A percentile compares a stretch with the other conserved stretches of the same genome.
These are phyloP conservation scores for Neurospora pannonica DNA, from an alignment of 495 filamentous ascomycete genomes.

Conservation along the genomic window DNA sequence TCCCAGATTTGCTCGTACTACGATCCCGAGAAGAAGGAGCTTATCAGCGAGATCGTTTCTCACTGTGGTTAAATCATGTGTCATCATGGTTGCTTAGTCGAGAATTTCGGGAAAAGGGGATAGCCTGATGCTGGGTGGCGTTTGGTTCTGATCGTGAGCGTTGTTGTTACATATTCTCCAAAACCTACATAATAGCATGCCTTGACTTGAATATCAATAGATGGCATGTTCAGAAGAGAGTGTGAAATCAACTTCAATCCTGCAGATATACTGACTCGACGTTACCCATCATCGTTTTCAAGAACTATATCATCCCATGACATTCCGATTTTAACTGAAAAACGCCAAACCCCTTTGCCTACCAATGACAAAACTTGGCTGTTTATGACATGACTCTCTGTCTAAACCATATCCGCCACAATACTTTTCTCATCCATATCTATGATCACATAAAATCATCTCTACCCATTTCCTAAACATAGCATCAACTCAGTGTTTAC, in stretches of 20 bases:
- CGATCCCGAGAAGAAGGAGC: slow-evolving; percentile 53
- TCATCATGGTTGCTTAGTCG: neutral
- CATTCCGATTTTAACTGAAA: neutral
- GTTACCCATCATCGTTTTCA: neutral
- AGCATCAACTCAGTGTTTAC: neutral
- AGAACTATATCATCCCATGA: neutral
- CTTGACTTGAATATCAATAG: neutral
- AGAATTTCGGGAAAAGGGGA: neutral
- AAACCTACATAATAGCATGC: neutral
- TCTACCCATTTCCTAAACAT: neutral
- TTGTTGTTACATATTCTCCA: neutral
- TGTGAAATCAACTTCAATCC: neutral
- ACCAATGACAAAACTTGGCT: neutral
- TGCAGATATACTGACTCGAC: neutral
- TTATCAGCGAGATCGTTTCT: slow-evolving; percentile 83
- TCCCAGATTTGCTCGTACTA: slow-evolving; percentile 81
- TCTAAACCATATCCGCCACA: neutral
- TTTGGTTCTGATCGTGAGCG: neutral
- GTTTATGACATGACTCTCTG: neutral
- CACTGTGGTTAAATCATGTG: slow-evolving; percentile 54
- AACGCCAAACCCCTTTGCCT: neutral
- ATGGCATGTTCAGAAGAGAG: neutral
- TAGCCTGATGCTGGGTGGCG: neutral
- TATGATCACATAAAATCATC: neutral
- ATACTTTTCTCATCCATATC: neutral